Evolutionary conservation across 176 grass and related monocot species (phyloP), one percentile per base, ranked within the genome.

Genomic region (Bromus sterilis): DNA sequence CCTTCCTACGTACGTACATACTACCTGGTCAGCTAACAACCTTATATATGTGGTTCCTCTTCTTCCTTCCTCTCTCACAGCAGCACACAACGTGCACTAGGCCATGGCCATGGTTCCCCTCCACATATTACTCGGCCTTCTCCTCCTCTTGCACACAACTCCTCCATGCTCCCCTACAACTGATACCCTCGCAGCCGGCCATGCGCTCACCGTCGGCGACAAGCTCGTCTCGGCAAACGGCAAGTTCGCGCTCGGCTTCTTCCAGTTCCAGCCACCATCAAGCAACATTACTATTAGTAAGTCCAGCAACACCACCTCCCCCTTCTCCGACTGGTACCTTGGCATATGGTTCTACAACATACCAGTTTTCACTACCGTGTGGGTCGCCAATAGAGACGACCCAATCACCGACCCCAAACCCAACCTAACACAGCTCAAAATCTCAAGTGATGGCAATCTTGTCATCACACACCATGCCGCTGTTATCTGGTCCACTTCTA

Each of bases 221-320:
- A 95, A 55, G 44, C 88, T 93, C 3, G n/a, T 68, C 37, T 93
- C 88, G 9, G 6, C 63, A 1, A 77, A 80, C 25, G 85, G 80
- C 43, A 87, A 56, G 68, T 93, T 90, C 12, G 77, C 73, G 29
- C 82, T 93, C 48, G 85, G 91, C 33, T 90, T 93, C 77, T 90
- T 90, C 81, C 74, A 46, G 41, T 53, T 53, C 4, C 41, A 0
- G 0, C 14, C 14, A 26, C 25, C 41, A 26, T 14, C 41, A 30
- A 48, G 68, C 4, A 46, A 41, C 24, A 30, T 16, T 30, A 20
- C 4, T 2, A 0, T 53, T 53, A 72, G 68, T 11, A 46, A 72
- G 68, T 48, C 43, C 68, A 46, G 15, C 3, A 0, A 1, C 68
- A 71, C 11, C 65, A 40, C 35, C 40, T 71, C 7, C 39, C 3